Conservation (phyloP, 1,139 yeast genomes). For the Yamadazyma epiphylla region DNA sequence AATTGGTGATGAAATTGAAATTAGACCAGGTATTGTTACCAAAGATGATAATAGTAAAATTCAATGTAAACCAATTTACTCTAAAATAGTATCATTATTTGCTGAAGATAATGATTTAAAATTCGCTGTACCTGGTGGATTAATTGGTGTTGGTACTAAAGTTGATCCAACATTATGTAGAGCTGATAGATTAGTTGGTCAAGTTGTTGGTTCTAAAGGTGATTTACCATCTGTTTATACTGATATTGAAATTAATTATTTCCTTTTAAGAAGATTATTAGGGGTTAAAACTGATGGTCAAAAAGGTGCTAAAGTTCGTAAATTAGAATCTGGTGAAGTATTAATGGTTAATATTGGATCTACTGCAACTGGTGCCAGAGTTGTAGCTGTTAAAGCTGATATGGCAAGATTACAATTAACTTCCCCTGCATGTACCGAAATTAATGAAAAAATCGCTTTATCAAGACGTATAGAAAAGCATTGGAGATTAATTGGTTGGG, state of each 20-base stretch:
- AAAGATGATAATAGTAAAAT: slow-evolving; percentile 91
- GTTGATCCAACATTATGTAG: slow-evolving; percentile 98
- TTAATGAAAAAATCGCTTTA: slow-evolving; percentile 96
- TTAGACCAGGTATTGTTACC: slow-evolving; percentile 97
- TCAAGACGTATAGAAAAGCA: slow-evolving; percentile 99
- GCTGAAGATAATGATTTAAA: slow-evolving; percentile 98
- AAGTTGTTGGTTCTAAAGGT: slow-evolving; percentile 97
- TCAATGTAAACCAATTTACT: slow-evolving; percentile 93
- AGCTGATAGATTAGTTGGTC: slow-evolving; percentile 99
- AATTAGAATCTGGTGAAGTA: slow-evolving; percentile 90
- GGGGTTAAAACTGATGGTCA: slow-evolving; percentile 99
- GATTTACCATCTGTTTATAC: slow-evolving; percentile 93
- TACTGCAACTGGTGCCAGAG: slow-evolving; percentile 99
- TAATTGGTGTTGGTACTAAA: slow-evolving; percentile 98
- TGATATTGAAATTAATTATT: slow-evolving; percentile 95
- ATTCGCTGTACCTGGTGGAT: slow-evolving; percentile 99
- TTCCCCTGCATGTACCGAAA: slow-evolving; percentile 98
- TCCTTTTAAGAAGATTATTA: slow-evolving; percentile 90
- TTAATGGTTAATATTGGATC: slow-evolving; percentile 99
- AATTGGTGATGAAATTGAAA: slow-evolving; percentile 97
- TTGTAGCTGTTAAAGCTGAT: slow-evolving; percentile 96
- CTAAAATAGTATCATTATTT: slow-evolving; percentile 87
- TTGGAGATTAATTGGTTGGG: slow-evolving; percentile 99
- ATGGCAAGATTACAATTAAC: slow-evolving; percentile 97
- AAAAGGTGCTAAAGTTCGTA: slow-evolving; percentile 90